phyloP scores from a whole-genome alignment of 139 green algal genomes.

The Marvania coccoides region DNA sequence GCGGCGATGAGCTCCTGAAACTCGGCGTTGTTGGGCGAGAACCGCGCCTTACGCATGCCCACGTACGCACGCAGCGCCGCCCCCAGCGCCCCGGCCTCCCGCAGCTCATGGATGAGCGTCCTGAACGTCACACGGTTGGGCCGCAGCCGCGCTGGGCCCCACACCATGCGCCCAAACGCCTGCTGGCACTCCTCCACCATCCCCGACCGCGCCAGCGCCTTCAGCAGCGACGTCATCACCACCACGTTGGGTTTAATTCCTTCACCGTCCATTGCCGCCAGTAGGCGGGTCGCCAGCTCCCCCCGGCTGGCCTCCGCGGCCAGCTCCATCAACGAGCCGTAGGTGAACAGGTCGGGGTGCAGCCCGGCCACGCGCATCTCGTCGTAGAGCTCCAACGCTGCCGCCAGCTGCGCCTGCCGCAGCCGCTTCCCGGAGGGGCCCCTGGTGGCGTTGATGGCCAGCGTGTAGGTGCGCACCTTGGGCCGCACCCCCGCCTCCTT shows the following conservation, averaged over 20 bases:
- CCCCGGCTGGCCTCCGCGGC: constrained; percentile 9
- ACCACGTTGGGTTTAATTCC: constrained; percentile 17
- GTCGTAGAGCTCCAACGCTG: constrained; percentile 20
- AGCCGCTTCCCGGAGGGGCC: constrained; percentile 6
- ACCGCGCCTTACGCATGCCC: constrained; percentile 22
- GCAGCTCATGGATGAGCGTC: constrained; percentile 10
- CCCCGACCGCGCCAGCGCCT: constrained; percentile 24
- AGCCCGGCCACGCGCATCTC: constrained; percentile 25
- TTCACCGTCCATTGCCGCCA: constrained; percentile 8
- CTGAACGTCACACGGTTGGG: constrained; percentile 30
- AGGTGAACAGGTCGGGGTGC: constrained; percentile 43
- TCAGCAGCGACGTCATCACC: constrained; percentile 28
- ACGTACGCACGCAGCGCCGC: constrained; percentile 32
- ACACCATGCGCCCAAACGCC: constrained; percentile 39
- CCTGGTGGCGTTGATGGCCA: constrained; percentile 26
- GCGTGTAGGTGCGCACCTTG: constrained; percentile 24
- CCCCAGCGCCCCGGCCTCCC: constrained; percentile 10
- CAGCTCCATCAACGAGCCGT: constrained; percentile 30
- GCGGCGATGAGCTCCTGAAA: constrained; percentile 34
- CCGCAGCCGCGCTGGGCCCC: constrained; percentile 15
- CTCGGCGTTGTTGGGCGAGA: constrained; percentile 22
- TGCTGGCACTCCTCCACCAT: constrained; percentile 27
- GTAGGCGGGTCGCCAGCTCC: not conserved
- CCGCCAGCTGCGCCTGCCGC: constrained; percentile 10
- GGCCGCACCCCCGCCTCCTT: not conserved